phyloP scores from a whole-genome alignment of 257 asterid species.

The Nicotiana noctiflora region DNA sequence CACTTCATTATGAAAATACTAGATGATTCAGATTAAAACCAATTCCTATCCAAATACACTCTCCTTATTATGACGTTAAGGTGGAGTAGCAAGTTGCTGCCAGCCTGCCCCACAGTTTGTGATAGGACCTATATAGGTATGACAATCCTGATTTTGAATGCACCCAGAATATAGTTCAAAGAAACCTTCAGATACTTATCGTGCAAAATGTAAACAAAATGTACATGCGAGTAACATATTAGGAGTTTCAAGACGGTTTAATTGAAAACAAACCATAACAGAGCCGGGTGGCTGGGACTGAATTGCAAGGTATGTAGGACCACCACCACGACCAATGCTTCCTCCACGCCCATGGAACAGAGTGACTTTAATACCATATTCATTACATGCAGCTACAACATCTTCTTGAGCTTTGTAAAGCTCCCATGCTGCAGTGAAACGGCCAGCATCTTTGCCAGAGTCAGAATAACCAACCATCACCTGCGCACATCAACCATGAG shows the following conservation, averaged over 20 bases:
- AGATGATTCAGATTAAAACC: not conserved
- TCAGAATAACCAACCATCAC: conserved; percentile 99
- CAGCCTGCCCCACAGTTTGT: not conserved
- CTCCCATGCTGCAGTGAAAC: conserved; percentile 96
- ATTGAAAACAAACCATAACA: conserved; percentile 61
- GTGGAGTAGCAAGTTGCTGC: not conserved
- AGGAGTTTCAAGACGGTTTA: not conserved
- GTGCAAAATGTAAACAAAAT: no score
- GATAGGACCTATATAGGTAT: not conserved
- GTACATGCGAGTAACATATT: not conserved
- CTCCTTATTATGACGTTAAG: not conserved
- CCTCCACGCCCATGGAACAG: conserved; percentile 99
- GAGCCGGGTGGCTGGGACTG: conserved; percentile 99
- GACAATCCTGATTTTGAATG: not conserved
- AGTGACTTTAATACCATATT: conserved; percentile 76
- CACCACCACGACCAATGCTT: conserved; percentile 99
- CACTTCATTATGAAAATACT: not conserved
- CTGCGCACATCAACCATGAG: conserved; percentile 35
- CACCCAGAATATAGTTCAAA: not conserved
- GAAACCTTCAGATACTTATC: not conserved
- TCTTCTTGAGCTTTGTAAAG: conserved; percentile 98
- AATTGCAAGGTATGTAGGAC: conserved; percentile 91
- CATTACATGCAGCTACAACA: conserved; percentile 89
- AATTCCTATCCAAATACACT: not conserved
- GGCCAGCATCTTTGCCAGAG: conserved; percentile 98